A percentile compares a stretch with the other conserved stretches of the same genome.
Evolutionary conservation across 75 land plant species (phyloP).

Genomic region (Ceratopteris richardii): DNA sequence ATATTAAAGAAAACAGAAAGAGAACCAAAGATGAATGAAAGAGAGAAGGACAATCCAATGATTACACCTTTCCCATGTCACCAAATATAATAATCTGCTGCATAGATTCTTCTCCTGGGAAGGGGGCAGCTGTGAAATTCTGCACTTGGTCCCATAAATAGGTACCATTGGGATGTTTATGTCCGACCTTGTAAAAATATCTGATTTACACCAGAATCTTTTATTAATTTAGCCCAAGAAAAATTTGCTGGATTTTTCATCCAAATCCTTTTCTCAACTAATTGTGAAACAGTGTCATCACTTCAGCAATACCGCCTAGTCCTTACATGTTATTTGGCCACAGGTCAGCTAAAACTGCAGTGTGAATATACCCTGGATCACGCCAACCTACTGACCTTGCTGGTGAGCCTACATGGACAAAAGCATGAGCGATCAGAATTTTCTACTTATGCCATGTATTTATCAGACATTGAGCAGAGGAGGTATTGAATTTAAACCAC

Average conservation of each 20-base stretch:
- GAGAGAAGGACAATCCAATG: too few relatives aligned
- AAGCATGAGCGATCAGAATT: neutral
- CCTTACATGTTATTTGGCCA: slow-evolving; percentile 75
- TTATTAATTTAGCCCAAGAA: neutral
- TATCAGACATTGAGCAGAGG: too few relatives aligned
- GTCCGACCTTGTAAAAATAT: slow-evolving; percentile 77
- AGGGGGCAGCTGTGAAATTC: slow-evolving; percentile 68
- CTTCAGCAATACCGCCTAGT: too few relatives aligned
- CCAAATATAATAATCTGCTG: slow-evolving; percentile 86
- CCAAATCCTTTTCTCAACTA: neutral
- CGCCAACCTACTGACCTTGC: slow-evolving; percentile 97
- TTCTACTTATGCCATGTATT: too few relatives aligned
- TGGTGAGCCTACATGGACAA: slow-evolving; percentile 61
- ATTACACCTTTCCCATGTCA: slow-evolving; percentile 96
- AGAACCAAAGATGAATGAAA: neutral
- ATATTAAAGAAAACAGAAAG: too few relatives aligned
- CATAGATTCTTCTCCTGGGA: slow-evolving; percentile 81
- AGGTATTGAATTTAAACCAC: neutral
- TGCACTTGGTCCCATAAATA: slow-evolving; percentile 49
- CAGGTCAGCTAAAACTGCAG: slow-evolving; percentile 62
- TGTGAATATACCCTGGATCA: slow-evolving; percentile 94
- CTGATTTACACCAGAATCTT: slow-evolving; percentile 23
- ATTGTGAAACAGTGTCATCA: too few relatives aligned
- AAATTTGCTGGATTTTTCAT: neutral
- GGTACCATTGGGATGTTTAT: slow-evolving; percentile 51